Evolutionary conservation across 768 basidiomycete genomes (phyloP).

Genomic region (Lepiota brunneoincarnata): DNA sequence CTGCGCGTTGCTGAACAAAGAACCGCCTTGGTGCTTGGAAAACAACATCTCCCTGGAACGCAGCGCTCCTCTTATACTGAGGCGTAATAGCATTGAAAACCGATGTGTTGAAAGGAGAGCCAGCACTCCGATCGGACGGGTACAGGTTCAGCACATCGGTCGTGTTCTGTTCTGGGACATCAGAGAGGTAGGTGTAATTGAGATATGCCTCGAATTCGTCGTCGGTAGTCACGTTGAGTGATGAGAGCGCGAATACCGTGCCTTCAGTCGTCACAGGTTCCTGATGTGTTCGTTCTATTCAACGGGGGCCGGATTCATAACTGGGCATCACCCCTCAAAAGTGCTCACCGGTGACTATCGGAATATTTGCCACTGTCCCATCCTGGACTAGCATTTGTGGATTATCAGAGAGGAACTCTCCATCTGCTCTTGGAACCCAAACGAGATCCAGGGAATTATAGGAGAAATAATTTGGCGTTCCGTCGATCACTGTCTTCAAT

Average conservation of each 20-base stretch:
- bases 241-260: conserved; percentile 43
- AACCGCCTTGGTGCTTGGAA: conserved; percentile 53
- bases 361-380: conserved; percentile 45
- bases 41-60: conserved; percentile 46
- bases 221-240: conserved; percentile 36
- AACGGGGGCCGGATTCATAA: not conserved
- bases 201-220: conserved; percentile 20
- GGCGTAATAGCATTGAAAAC: conserved; percentile 35
- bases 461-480: conserved; percentile 21
- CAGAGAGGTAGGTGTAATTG: conserved; percentile 18
- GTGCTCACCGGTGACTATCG: conserved; percentile 36
- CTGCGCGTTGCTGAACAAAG: conserved; percentile 38
- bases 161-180: conserved; percentile 18
- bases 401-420: conserved; percentile 41
- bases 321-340: not conserved
- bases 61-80: conserved; percentile 50
- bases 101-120: conserved; percentile 52
- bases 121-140: conserved; percentile 32
- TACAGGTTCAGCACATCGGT: conserved; percentile 27
- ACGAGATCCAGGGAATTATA: conserved; percentile 38
- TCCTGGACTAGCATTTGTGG: conserved; percentile 39
- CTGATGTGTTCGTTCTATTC: conserved; percentile 18
- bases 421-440: conserved; percentile 50
- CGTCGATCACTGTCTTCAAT: conserved; percentile 28
- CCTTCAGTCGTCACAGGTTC: conserved; percentile 59